These are phyloP conservation scores for Brassica cretica DNA, from an alignment of 345 rosid genomes.

Conservation along the genomic window DNA sequence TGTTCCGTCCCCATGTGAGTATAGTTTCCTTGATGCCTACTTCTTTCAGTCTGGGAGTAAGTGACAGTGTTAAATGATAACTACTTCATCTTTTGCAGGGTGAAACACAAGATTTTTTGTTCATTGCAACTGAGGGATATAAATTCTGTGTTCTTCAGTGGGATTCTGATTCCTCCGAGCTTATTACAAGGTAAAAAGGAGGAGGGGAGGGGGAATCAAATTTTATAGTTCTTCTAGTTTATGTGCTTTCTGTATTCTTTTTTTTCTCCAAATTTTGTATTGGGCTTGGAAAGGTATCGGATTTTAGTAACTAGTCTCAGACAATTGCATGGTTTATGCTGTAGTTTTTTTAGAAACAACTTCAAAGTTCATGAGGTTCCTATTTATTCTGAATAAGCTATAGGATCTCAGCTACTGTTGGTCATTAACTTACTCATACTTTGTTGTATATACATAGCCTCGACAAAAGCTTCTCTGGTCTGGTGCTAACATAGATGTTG, in stretches of 20 bases:
- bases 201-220: not conserved
- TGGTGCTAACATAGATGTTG: slow-evolving; percentile 10
- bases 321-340: not conserved
- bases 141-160: slow-evolving; percentile 93
- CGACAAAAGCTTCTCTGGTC: not conserved
- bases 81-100: slow-evolving; percentile 54
- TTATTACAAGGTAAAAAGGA: slow-evolving; percentile 61
- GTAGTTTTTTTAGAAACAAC: not conserved
- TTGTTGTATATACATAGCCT: not conserved
- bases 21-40: not conserved
- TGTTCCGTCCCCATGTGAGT: slow-evolving; percentile 95
- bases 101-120: slow-evolving; percentile 85
- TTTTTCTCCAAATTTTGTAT: slow-evolving; percentile 7
- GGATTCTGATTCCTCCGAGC: slow-evolving; percentile 81
- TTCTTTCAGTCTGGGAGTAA: slow-evolving; percentile 4
- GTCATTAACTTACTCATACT: not conserved
- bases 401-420: slow-evolving; percentile 7
- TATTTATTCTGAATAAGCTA: not conserved
- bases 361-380: slow-evolving; percentile 16
- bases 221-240: not conserved
- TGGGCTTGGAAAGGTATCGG: not conserved
- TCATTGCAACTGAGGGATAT: slow-evolving; percentile 86
- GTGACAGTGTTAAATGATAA: slow-evolving; percentile 16
- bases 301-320: not conserved
- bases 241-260: not conserved